Base-by-base conservation (phyloP, 192 early-diverging fungal species). In the Jimgerdemannia flammicorona region DNA sequence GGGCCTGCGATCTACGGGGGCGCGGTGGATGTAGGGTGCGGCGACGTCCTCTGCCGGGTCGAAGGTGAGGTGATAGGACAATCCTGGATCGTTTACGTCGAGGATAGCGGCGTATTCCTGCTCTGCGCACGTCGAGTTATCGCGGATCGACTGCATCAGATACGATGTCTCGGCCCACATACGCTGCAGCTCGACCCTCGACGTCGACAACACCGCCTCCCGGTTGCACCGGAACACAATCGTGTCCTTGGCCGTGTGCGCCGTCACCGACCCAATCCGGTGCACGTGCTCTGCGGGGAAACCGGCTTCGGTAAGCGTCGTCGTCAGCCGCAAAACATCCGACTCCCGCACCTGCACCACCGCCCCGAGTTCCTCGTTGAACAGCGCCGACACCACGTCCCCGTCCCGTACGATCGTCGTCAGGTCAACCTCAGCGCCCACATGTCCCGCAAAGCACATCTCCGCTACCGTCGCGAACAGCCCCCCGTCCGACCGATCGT, bases 401-500 rank as follows among this genome's bases (percentile, higher is more conserved):
- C 64, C 78, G 43, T 85, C 74, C 69, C 80, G 42, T 10, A 80
- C 73, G 17, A 92, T 74, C 9, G 77, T 40, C 4, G 91, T 89
- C 64, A 88, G 73, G 70, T 98, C 92, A 4, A 99, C 72, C 18
- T 86, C 79, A 68, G 88, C 86, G 44, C 97, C 97, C 3, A 94
- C 86, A 74, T 94, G 97, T 10, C 96, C 97, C 19, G 98, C 97
- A 88, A 99, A 97, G 40, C 86, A 87, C 98, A 99, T 99, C 81
- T 99, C 98, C 39, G 86, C 84, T 42, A 99, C 75, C n/a, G 98
- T 94, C 18, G 89, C 80, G 74, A 98, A 92, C 77, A 99, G 85
- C 65, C 98, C 98, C 76, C 98, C 98, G 87, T 99, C 98, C 3
- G 96, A 97, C 64, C 97, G 93, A 80, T 99, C 98, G 84, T 99